Evolutionary conservation across 2,329 filamentous ascomycete species (phyloP), one percentile per base, ranked within the genome.

Genomic region (Pezicula radicicola): DNA sequence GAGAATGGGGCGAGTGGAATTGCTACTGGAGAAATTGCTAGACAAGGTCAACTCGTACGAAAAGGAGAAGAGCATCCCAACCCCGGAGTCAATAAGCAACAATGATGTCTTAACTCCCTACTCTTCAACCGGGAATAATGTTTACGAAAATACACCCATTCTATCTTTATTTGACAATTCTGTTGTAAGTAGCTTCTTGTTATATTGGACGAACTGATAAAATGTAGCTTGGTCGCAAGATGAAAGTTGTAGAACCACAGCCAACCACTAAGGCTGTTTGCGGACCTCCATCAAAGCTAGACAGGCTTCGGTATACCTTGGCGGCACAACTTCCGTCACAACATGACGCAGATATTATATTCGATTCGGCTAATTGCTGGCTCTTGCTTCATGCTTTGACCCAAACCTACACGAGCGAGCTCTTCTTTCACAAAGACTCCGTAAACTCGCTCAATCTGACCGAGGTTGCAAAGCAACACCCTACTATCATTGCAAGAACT

Each of bases 161-260:
- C 49, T 65, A n/a, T 58, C 62, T 16, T 54, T 66, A 9, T 67
- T 65, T 53, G 64, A 67, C 41, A 63, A 62, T 49, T 28, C 55
- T 36, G 53, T 65, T 21, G 61, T 65, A 46, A 57, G 60, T 57
- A 33, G 19, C 19, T 33, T 12, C 9, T 21, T 8, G 25, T 39
- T 40, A 16, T 13, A 49, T 54, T 45, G 18, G 25, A 45, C 19
- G 44, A 54, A 30, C 46, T 59, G 37, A 57, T 42, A n/a, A 9
- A 30, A 15, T 27, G n/a, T 33, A 64, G 61, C 53, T 64, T 50
- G 61, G 60, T 12, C 60, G 57, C 46, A 53, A 59, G 50, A 56
- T 62, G 40, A 55, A 33, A 19, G 18, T 16, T 5, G 19, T n/a
- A 45, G 10, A 19, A 45, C 19, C 57, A 19, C 51, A 57, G 46